These are phyloP conservation scores for Ramaria sp. DNA, from an alignment of 768 basidiomycete genomes.

Conservation along the genomic window DNA sequence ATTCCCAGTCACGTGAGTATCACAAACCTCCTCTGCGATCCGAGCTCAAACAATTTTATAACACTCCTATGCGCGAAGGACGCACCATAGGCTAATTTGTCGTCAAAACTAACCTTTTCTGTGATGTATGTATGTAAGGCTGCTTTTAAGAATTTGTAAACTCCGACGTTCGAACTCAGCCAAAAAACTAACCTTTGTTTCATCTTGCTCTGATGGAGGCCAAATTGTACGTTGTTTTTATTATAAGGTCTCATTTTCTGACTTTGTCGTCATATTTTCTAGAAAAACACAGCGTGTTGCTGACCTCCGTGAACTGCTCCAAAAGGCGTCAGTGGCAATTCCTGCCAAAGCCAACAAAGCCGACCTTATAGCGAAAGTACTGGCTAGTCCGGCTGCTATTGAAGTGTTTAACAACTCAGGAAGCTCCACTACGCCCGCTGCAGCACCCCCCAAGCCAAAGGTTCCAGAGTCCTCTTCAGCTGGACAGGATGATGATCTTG, in stretches of 20 bases:
- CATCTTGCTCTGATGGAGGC: slow-evolving; percentile 23
- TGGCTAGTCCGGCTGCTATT: slow-evolving; percentile 39
- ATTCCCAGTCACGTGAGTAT: background rate
- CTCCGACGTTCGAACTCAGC: slow-evolving; percentile 2
- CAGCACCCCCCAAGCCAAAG: slow-evolving; percentile 13
- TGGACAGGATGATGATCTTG: slow-evolving; percentile 20
- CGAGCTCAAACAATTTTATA: background rate
- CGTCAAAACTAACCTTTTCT: background rate
- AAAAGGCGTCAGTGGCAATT: slow-evolving; percentile 34
- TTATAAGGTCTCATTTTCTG: background rate
- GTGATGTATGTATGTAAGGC: background rate
- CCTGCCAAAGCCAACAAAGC: slow-evolving; percentile 52
- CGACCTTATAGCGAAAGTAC: slow-evolving; percentile 55
- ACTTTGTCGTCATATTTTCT: background rate
- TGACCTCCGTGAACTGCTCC: slow-evolving; percentile 55
- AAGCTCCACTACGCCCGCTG: slow-evolving; percentile 19
- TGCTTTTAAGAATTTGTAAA: background rate
- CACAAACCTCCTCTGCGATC: background rate
- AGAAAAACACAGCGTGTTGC: slow-evolving; percentile 60
- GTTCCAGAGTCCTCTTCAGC: slow-evolving; percentile 8
- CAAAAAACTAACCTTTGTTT: background rate
- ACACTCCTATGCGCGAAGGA: no score
- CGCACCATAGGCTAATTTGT: no score
- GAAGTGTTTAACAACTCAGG: slow-evolving; percentile 32
- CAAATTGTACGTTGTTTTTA: slow-evolving; percentile 24